Conservation (phyloP, 768 basidiomycete genomes). For the Pleurotus giganteus region DNA sequence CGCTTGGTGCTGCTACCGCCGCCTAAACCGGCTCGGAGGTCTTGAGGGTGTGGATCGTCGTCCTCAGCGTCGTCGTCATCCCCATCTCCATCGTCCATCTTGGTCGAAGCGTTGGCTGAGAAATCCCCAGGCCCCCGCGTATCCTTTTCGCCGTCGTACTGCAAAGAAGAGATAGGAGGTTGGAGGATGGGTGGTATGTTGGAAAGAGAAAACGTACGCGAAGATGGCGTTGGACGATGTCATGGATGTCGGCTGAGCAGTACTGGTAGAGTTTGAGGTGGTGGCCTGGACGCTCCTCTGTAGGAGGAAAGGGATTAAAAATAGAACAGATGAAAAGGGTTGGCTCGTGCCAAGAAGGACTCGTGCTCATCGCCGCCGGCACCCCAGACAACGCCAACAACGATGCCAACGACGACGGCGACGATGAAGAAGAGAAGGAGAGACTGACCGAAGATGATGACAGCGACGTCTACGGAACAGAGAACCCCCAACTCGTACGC, state of each 20-base stretch:
- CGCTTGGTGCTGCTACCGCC: conserved; percentile 23
- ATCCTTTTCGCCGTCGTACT: conserved; percentile 53
- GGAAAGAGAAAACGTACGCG: conserved; percentile 27
- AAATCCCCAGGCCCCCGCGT: conserved; percentile 46
- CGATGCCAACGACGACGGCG: too few species aligned
- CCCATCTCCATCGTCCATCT: conserved; percentile 31
- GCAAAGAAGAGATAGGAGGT: not conserved
- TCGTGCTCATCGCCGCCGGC: too few species aligned
- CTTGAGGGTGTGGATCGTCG: too few species aligned
- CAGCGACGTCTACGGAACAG: conserved; percentile 85
- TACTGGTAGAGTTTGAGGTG: conserved; percentile 83
- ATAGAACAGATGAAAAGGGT: conserved; percentile 33
- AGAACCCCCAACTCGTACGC: conserved; percentile 89
- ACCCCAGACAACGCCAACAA: too few species aligned
- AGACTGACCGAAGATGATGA: too few species aligned
- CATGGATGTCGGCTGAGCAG: conserved; percentile 66
- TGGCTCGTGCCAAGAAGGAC: conserved; percentile 10
- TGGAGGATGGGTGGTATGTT: conserved; percentile 12
- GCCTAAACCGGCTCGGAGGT: conserved; percentile 29
- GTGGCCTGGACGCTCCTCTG: conserved; percentile 78
- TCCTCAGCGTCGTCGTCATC: conserved; percentile 41
- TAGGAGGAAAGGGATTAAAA: conserved; percentile 29
- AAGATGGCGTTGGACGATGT: conserved; percentile 68
- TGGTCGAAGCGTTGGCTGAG: conserved; percentile 29
- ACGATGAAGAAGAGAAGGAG: too few species aligned